A percentile compares a stretch with the other conserved stretches of the same genome.
Conservation (phyloP, 2,329 filamentous ascomycete genomes). For the Pyrenophora seminiperda region DNA sequence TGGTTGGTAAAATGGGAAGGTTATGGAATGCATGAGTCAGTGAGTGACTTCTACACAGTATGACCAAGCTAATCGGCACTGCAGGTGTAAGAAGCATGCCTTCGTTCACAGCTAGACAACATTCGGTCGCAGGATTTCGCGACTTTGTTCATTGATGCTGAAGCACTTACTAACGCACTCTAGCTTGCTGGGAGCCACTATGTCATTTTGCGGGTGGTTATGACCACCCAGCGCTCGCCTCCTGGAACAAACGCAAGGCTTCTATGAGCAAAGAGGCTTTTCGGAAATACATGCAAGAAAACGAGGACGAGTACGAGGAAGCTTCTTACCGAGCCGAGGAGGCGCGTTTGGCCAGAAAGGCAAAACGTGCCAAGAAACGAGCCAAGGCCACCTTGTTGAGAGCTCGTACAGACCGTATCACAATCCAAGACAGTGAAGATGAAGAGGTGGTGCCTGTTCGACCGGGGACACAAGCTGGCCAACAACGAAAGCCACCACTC, state of each 20-base stretch:
- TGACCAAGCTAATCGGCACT: slow-evolving; percentile 1
- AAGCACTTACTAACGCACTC: no score
- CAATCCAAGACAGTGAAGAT: slow-evolving; percentile 21
- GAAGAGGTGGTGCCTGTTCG: slow-evolving; percentile 15
- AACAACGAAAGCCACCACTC: neutral
- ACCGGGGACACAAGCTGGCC: neutral
- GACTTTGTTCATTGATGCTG: no score
- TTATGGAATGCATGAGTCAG: slow-evolving; percentile 55
- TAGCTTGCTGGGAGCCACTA: no score
- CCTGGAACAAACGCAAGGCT: slow-evolving; percentile 18
- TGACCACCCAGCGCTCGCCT: slow-evolving; percentile 10
- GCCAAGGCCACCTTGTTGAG: slow-evolving; percentile 1
- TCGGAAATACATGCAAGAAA: slow-evolving; percentile 12
- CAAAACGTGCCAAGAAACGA: slow-evolving; percentile 29
- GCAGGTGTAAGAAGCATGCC: slow-evolving; percentile 20
- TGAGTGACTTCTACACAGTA: neutral
- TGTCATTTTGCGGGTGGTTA: no score
- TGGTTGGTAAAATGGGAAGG: slow-evolving; percentile 70
- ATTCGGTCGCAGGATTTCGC: no score
- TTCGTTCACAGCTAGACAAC: no score
- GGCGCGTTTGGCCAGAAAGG: slow-evolving; percentile 12
- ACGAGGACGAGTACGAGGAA: slow-evolving; percentile 12
- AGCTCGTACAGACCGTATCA: slow-evolving; percentile 7
- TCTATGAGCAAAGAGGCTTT: slow-evolving; percentile 13
- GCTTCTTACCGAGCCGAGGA: slow-evolving; percentile 8